Evolutionary conservation across 2,329 filamentous ascomycete genomes (phyloP).

Genomic region (Colletotrichum scovillei): DNA sequence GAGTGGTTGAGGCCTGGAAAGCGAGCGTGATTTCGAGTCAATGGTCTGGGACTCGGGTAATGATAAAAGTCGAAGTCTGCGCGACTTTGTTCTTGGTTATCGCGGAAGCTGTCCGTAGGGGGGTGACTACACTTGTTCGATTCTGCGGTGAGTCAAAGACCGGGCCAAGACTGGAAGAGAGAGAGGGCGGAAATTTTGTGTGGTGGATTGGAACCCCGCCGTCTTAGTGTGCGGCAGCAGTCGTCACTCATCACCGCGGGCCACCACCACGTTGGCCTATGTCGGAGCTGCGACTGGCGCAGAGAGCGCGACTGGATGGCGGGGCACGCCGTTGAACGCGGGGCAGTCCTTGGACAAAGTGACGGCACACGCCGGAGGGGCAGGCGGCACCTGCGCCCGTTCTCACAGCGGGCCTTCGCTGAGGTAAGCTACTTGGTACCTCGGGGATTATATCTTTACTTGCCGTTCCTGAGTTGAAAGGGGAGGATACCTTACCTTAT

Average conservation of each 20-base stretch:
- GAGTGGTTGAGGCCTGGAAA: not conserved
- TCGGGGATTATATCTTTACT: no score
- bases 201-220: slow-evolving; percentile 19
- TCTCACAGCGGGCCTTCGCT: not conserved
- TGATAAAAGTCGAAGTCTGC: slow-evolving; percentile 14
- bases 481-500: no score
- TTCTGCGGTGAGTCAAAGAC: slow-evolving; percentile 34
- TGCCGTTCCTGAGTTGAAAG: no score
- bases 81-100: slow-evolving; percentile 19
- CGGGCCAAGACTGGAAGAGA: not conserved
- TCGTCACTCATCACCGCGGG: slow-evolving; percentile 19
- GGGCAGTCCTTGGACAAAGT: slow-evolving; percentile 25
- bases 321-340: slow-evolving; percentile 38
- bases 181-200: slow-evolving; percentile 29
- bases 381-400: not conserved
- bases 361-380: slow-evolving; percentile 33
- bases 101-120: slow-evolving; percentile 28
- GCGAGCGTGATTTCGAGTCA: slow-evolving; percentile 19
- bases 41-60: slow-evolving; percentile 4
- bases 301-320: slow-evolving; percentile 31
- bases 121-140: not conserved
- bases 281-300: slow-evolving; percentile 35
- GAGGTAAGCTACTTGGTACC: not conserved
- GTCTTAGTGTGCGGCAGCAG: slow-evolving; percentile 6
- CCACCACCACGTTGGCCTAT: slow-evolving; percentile 37